Conservation (phyloP, 805 yeast genomes). For the Jamesozyma spencerorum region DNA sequence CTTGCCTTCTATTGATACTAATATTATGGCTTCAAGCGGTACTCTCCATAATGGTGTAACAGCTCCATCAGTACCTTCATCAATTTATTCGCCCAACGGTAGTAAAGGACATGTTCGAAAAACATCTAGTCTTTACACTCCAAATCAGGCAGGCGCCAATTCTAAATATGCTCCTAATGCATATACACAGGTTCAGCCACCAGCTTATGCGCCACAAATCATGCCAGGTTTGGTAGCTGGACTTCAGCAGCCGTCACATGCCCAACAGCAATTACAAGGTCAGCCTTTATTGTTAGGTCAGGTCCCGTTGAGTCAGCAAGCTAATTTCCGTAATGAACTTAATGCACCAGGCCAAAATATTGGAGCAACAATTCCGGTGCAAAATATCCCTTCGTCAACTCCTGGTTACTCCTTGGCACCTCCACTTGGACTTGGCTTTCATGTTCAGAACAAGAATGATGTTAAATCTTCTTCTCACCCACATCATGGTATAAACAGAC, state of each 20-base stretch:
- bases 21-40: background rate
- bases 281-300: background rate
- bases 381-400: no score
- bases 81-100: background rate
- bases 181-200: slow-evolving; percentile 21
- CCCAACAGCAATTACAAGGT: background rate
- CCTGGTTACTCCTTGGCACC: background rate
- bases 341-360: no score
- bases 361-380: no score
- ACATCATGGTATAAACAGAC: background rate
- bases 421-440: background rate
- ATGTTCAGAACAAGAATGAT: background rate
- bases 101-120: slow-evolving; percentile 20
- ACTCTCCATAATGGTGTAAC: background rate
- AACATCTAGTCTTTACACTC: slow-evolving; percentile 27
- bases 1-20: no score
- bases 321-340: background rate
- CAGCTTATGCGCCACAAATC: slow-evolving; percentile 1
- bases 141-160: slow-evolving; percentile 21
- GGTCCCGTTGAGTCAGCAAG: background rate
- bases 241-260: slow-evolving; percentile 2
- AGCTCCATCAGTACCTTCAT: background rate
- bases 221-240: background rate
- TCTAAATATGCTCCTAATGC: slow-evolving; percentile 35
- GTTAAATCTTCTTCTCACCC: background rate